Base-by-base conservation (phyloP, 1,139 yeast genomes). In the Candida sanyaensis region DNA sequence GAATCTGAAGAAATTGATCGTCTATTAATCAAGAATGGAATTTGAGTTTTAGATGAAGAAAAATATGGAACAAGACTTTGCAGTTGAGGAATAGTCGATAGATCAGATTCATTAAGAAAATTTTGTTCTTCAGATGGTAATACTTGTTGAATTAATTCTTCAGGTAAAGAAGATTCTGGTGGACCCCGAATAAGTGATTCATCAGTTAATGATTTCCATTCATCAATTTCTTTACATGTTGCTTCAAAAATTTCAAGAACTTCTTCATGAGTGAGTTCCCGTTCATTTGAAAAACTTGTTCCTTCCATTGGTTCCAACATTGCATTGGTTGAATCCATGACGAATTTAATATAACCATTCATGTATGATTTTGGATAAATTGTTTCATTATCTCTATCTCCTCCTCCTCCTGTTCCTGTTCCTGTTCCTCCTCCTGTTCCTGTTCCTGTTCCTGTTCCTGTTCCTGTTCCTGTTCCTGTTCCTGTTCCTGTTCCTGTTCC, bases 171-270 rank as follows among this genome's bases (percentile, higher is more conserved):
- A 10, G n/a, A 34, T 31, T 39, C 30, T 30, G 28, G 13, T 9
- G 31, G 29, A 7, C 37, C 26, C 11, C 9, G 21, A 10, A 36
- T 8, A 11, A 33, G 17, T 33, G 37, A 21, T 9, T 10, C 29
- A 23, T 36, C 39, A 1, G 30, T 6, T n/a, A 36, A 36, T 6
- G 36, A 37, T 42, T 49, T 53, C 55, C 55, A 53, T 23, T 48
- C 53, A 43, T 53, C 55, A 41, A 51, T 51, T 42, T 53, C 54
- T 26, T 49, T 43, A 32, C 55, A 53, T 17, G 55, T 45, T 33
- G 42, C 48, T 53, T 53, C 55, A 43, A 53, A 51, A 7, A 51
- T 39, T 37, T 47, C 52, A 44, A 48, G 26, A 12, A 48, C 49
- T 38, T 53, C 50, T 12, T 51, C 53, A 36, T 46, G 48, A 31